Percentiles rank a stretch among this genome's conserved stretches.
Conservation (phyloP, 2,329 filamentous ascomycete genomes). For the Paraconiothyrium brasiliense region DNA sequence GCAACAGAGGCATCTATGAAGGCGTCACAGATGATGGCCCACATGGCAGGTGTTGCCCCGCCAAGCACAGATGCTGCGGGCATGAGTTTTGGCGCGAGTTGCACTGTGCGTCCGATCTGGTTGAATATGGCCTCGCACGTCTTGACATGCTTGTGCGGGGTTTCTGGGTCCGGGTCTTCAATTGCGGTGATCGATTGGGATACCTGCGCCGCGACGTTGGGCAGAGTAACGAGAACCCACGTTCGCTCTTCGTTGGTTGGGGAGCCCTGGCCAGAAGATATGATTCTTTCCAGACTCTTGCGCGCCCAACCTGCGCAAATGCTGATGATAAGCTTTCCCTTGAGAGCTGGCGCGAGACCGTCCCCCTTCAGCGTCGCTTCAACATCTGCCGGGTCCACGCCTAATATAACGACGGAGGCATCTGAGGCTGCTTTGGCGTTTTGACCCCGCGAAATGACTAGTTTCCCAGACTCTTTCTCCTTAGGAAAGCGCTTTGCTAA, state of each 20-base stretch:
- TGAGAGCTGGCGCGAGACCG: conserved; percentile 52
- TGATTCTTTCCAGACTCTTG: conserved; percentile 51
- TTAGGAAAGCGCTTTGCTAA: conserved; percentile 45
- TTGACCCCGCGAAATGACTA: conserved; percentile 48
- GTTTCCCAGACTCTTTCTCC: conserved; percentile 34
- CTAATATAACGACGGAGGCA: conserved; percentile 58
- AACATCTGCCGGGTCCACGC: conserved; percentile 58
- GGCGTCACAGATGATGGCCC: conserved; percentile 43
- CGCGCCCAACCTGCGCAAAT: conserved; percentile 62
- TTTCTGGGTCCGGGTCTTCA: conserved; percentile 32
- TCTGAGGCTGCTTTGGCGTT: conserved; percentile 47
- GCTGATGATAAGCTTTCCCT: conserved; percentile 61
- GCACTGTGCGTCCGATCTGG: conserved; percentile 34
- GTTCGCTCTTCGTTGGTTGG: conserved; percentile 27
- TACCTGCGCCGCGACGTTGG: conserved; percentile 58
- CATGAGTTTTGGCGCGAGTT: conserved; percentile 36
- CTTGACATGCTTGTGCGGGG: conserved; percentile 25
- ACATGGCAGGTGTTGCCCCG: conserved; percentile 45
- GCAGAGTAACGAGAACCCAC: conserved; percentile 54
- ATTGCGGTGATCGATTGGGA: conserved; percentile 53
- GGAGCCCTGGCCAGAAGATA: conserved; percentile 30
- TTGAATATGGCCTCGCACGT: conserved; percentile 36
- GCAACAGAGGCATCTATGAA: conserved; percentile 44
- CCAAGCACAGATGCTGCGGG: conserved; percentile 39
- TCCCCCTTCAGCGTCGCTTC: conserved; percentile 49